Base-by-base conservation (phyloP, 441 rosid species). In the Manihot esculenta region DNA sequence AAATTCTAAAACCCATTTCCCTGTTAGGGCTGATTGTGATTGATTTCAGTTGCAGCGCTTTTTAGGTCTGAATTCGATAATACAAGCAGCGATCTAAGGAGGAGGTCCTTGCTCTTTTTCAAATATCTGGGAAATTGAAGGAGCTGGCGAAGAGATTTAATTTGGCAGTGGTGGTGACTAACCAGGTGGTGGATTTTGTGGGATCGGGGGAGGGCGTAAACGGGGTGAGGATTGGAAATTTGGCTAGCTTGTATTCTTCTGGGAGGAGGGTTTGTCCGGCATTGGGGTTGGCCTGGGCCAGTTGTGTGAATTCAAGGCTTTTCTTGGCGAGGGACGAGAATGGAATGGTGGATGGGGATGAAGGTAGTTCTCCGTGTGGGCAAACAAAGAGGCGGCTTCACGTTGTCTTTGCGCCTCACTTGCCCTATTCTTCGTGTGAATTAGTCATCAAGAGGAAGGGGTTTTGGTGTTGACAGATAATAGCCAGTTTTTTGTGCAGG, bases 41-140 rank as follows among this genome's bases (percentile, higher is more conserved):
- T 51, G 98, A 93, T 74, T 93, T 93, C 97, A 1, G 74, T 91
- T 0, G 97, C 97, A 2, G 98, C 96, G 6, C 76, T 91, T 76
- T 93, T 89, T 51, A 86, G 98, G 72, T 86, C 98, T 10, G 96
- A 88, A 47, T 93, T 88, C 70, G 93, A 91, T 42, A 91, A 89
- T 62, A 93, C 88, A 7, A 81, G 86, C 1, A 55, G 69, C 64
- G 96, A 93, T 74, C 78, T 91, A 13, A 86, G 69, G 75, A 86
- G 78, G 83, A 82, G 96, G 74, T 82, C 97, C 1, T 85, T 84
- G 3, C 62, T 89, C 86, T 93, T 91, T 71, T 93, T 91, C 57
- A 87, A 85, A 70, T 91, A 69, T 86, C 98, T 0, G 92, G 84
- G 50, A 85, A 80, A 67, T 67, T 93, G 72, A 93, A 89, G 86